A percentile compares a stretch with the other conserved stretches of the same genome.
Evolutionary conservation across 768 basidiomycete species (phyloP).

Genomic region (Mycena leptocephala): DNA sequence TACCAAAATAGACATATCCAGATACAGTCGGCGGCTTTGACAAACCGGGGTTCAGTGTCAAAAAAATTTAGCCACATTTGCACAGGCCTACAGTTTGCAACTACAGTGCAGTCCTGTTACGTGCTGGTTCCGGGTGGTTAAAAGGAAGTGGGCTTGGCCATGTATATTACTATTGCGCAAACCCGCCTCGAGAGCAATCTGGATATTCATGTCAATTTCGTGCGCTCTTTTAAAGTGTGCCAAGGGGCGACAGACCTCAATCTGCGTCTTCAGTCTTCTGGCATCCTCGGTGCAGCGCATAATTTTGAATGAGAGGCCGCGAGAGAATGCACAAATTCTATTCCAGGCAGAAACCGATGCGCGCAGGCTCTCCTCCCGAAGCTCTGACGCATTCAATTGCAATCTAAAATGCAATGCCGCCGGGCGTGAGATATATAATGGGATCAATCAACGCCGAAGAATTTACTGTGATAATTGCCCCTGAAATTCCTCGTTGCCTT

Average conservation of each 20-base stretch:
- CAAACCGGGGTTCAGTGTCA: not conserved
- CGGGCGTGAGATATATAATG: not conserved
- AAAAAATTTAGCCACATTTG: too few relatives aligned
- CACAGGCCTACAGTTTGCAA: not conserved
- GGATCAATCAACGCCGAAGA: not conserved
- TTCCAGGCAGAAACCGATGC: conserved; percentile 3
- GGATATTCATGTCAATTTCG: too few relatives aligned
- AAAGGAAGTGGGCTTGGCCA: not conserved
- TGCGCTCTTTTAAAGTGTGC: too few relatives aligned
- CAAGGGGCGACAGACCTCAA: conserved; percentile 5
- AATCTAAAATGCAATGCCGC: not conserved
- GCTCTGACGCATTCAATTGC: conserved; percentile 13
- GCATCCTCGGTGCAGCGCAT: conserved; percentile 9
- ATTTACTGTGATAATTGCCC: not conserved
- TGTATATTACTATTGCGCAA: not conserved
- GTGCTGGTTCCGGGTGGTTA: not conserved
- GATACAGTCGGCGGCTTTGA: not conserved
- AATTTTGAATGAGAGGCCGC: conserved; percentile 14
- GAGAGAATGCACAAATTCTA: not conserved
- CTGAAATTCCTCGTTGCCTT: not conserved
- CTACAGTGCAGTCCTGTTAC: not conserved
- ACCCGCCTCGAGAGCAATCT: conserved; percentile 5
- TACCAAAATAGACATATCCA: not conserved
- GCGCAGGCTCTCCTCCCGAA: conserved; percentile 18
- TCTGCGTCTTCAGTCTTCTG: not conserved